phyloP scores from a whole-genome alignment of 1,139 yeast species.

The Pichia sp. region DNA sequence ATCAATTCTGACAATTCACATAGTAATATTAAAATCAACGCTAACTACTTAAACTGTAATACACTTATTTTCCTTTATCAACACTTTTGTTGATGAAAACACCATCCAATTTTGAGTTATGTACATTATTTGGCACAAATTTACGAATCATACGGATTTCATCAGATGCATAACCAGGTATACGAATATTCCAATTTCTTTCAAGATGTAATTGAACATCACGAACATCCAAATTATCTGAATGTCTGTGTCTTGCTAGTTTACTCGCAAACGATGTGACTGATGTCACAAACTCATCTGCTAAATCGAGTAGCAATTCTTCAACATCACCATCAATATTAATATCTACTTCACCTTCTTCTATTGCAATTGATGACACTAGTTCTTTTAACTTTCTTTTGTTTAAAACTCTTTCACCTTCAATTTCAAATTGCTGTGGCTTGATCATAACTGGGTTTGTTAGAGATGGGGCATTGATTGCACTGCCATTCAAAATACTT shows the following conservation, averaged over 20 bases:
- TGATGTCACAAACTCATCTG: conserved; percentile 89
- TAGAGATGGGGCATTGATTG: conserved; percentile 56
- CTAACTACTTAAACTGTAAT: not conserved
- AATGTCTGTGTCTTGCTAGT: conserved; percentile 87
- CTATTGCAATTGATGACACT: conserved; percentile 73
- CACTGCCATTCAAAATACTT: conserved; percentile 79
- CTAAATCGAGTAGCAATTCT: conserved; percentile 80
- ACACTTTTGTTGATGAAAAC: conserved; percentile 39
- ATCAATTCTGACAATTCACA: not conserved
- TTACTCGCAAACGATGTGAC: conserved; percentile 92
- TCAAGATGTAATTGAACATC: conserved; percentile 91
- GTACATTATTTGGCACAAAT: conserved; percentile 67
- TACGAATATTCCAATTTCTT: conserved; percentile 89
- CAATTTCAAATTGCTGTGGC: conserved; percentile 77
- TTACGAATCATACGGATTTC: conserved; percentile 81
- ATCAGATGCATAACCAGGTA: conserved; percentile 90
- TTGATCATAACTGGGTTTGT: conserved; percentile 72
- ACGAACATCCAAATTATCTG: conserved; percentile 79
- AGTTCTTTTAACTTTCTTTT: conserved; percentile 84
- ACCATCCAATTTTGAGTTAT: conserved; percentile 65
- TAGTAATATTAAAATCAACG: not conserved
- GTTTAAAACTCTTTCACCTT: conserved; percentile 77
- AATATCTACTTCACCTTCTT: conserved; percentile 84
- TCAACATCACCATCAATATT: conserved; percentile 96
- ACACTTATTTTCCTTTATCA: conserved; percentile 20